These are phyloP conservation scores for Pichia cactophila DNA, from an alignment of 1,139 yeast species.

Conservation along the genomic window DNA sequence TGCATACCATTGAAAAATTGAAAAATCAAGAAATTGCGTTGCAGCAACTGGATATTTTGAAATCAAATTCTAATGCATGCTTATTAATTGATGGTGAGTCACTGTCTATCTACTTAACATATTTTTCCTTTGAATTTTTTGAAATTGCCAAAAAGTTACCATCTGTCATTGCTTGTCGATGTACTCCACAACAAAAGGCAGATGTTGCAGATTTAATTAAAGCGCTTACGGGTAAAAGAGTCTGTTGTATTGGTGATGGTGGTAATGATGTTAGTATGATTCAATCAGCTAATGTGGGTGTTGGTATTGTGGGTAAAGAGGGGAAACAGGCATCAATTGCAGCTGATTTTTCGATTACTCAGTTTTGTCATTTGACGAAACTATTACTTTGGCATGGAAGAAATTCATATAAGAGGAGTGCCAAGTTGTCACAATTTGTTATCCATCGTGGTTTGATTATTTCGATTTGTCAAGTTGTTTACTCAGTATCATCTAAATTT, in stretches of 20 bases:
- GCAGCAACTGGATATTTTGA: constrained; percentile 63
- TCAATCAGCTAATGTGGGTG: constrained; percentile 97
- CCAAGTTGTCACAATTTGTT: constrained; percentile 90
- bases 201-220: constrained; percentile 82
- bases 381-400: constrained; percentile 96
- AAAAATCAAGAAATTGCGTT: constrained; percentile 57
- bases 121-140: constrained; percentile 65
- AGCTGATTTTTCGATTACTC: constrained; percentile 92
- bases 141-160: constrained; percentile 71
- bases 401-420: constrained; percentile 90
- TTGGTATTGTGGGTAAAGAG: constrained; percentile 97
- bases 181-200: constrained; percentile 98
- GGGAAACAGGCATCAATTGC: constrained; percentile 97
- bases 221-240: constrained; percentile 74
- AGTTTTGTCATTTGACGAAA: constrained; percentile 83
- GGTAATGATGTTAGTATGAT: constrained; percentile 99
- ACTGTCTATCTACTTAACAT: constrained; percentile 56
- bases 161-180: constrained; percentile 93
- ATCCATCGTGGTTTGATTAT: constrained; percentile 93
- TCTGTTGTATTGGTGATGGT: constrained; percentile 98
- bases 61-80: constrained; percentile 62
- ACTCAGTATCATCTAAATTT: constrained; percentile 74
- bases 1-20: constrained; percentile 74
- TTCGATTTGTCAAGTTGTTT: constrained; percentile 94
- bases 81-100: constrained; percentile 93